phyloP scores from a whole-genome alignment of 2,329 filamentous ascomycete species.

The Colletotrichum caudatum region DNA sequence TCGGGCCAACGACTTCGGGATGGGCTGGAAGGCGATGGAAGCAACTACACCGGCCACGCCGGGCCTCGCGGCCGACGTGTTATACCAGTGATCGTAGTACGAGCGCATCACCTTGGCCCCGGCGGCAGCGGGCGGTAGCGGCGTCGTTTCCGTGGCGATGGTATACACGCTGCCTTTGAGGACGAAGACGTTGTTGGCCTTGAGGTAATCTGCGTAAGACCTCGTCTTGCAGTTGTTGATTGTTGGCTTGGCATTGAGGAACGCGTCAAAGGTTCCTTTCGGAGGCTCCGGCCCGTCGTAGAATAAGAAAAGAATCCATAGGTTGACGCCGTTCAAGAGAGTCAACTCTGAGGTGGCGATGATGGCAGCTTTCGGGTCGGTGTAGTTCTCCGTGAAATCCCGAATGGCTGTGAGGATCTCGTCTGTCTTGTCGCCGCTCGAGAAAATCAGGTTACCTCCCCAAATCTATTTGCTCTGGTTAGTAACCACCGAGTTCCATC shows the following conservation, averaged over 20 bases:
- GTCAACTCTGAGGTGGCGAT: slow-evolving; percentile 67
- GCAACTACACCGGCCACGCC: slow-evolving; percentile 43
- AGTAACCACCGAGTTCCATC: not conserved
- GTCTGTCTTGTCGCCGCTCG: slow-evolving; percentile 47
- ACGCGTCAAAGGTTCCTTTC: slow-evolving; percentile 66
- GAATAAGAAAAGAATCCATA: slow-evolving; percentile 72
- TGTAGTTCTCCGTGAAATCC: slow-evolving; percentile 69
- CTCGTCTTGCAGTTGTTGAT: slow-evolving; percentile 61
- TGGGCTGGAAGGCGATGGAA: slow-evolving; percentile 54
- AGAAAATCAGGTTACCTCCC: slow-evolving; percentile 58
- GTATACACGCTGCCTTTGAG: slow-evolving; percentile 52
- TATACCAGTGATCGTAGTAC: slow-evolving; percentile 51
- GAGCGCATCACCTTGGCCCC: slow-evolving; percentile 48
- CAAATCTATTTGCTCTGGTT: slow-evolving; percentile 49
- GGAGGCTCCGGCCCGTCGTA: slow-evolving; percentile 70
- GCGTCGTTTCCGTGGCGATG: slow-evolving; percentile 55
- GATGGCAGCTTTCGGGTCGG: slow-evolving; percentile 68
- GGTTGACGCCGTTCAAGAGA: slow-evolving; percentile 57
- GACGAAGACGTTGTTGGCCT: slow-evolving; percentile 52
- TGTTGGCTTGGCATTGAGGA: slow-evolving; percentile 59
- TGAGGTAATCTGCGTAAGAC: slow-evolving; percentile 60
- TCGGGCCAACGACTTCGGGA: slow-evolving; percentile 52
- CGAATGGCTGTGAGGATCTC: slow-evolving; percentile 60
- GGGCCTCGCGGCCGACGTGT: slow-evolving; percentile 44
- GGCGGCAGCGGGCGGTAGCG: slow-evolving; percentile 48